Evolutionary conservation across 202 grass and related monocot species (phyloP), one percentile per base, ranked within the genome.

Genomic region (Thinopyrum obtusiflorum): DNA sequence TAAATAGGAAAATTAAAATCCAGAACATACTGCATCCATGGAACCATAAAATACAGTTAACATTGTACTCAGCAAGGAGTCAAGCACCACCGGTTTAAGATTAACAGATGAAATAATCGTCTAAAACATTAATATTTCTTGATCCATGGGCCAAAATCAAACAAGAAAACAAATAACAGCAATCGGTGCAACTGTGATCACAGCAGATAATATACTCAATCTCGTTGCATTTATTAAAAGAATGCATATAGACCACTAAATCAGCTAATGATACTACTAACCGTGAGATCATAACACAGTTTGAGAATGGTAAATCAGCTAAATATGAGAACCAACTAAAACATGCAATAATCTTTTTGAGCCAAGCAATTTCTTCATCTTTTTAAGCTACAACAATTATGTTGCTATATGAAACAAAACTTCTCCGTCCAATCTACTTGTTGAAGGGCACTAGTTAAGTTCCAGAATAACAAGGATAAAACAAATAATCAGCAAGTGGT

Each of bases 1-100:
- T 40, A 40, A 32, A 26, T 29, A 28, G 20, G 14, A 53, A 86
- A 31, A 33, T 5, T 37, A 13, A 26, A 26, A 26, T 11, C 11
- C 2, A 28, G 21, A 65, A 75, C 68, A 40, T 65, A 53, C 1
- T 47, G 37, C 28, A 18, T 72, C 4, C 8, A 62, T 26, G n/a
- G 46, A 71, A 72, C 65, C 27, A 61, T 6, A 79, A 40, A 86
- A 55, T 26, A 73, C 17, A 86, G 12, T 55, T 27, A 32, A 46
- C 17, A 2, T 31, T 61, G 6, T 15, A 8, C 9, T 59, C 23
- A 13, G 15, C 7, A 71, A 72, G 36, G 36, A 26, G 10, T 9
- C 5, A 26, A 17, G n/a, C 0, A 73, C 36, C 39, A 73, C 1
- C 1, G 0, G 5, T 37, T 37, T 23, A 42, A 39, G 4, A 24